phyloP scores from a whole-genome alignment of 2,329 filamentous ascomycete genomes.

The Coccinonectria pachysandricola region DNA sequence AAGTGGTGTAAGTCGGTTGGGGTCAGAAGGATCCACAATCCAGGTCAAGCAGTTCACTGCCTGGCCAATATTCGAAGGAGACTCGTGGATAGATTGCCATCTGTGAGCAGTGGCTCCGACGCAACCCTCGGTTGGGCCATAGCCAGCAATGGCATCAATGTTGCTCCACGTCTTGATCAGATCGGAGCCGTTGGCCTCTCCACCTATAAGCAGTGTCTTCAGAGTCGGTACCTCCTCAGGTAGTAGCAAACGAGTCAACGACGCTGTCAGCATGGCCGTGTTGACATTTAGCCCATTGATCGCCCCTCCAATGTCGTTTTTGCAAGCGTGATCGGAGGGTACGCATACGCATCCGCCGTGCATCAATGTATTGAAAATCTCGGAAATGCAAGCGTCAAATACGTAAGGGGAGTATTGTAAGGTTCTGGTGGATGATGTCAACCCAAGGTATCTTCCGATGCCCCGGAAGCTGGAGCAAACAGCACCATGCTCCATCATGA shows the following conservation, averaged over 20 bases:
- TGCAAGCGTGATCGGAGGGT: constrained; percentile 28
- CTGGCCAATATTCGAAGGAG: constrained; percentile 12
- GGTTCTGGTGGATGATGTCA: constrained; percentile 17
- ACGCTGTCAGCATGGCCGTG: constrained; percentile 12
- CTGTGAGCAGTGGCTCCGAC: constrained; percentile 12
- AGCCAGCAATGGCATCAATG: constrained; percentile 14
- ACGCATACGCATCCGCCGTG: constrained; percentile 23
- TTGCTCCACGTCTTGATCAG: constrained; percentile 14
- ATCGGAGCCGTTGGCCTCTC: constrained; percentile 14
- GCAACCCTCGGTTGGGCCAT: constrained; percentile 13
- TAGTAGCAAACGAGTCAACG: constrained; percentile 10
- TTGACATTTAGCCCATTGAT: constrained; percentile 11
- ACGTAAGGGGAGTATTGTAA: constrained; percentile 24
- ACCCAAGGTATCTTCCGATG: no score
- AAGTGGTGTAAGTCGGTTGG: constrained; percentile 18
- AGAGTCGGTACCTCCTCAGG: constrained; percentile 9
- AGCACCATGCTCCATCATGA: constrained; percentile 12
- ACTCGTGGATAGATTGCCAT: constrained; percentile 8
- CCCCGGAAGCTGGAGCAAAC: constrained; percentile 9
- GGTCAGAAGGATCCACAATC: constrained; percentile 18
- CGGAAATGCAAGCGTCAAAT: constrained; percentile 21
- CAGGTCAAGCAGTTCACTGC: constrained; percentile 13
- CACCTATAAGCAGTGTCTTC: constrained; percentile 14
- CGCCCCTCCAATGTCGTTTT: constrained; percentile 22
- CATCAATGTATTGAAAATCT: constrained; percentile 11